A percentile compares a stretch with the other conserved stretches of the same genome.
phyloP scores from a whole-genome alignment of 2,329 filamentous ascomycete species.

The Paramyrothecium roridum region DNA sequence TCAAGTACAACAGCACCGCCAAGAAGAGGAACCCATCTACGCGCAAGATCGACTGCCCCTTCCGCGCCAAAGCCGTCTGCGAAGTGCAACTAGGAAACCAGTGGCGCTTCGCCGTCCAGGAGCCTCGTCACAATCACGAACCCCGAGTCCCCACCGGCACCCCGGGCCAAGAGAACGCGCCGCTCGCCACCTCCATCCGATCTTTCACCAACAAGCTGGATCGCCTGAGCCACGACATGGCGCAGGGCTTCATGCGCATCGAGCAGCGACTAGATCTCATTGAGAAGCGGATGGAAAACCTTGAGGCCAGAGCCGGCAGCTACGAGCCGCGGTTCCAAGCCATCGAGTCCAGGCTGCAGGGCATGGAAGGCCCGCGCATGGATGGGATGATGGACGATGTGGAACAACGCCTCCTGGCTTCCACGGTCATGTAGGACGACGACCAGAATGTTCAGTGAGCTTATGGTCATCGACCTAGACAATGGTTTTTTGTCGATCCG shows the following conservation, averaged over 20 bases:
- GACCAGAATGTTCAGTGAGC: conserved; percentile 7
- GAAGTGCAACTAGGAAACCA: conserved; percentile 61
- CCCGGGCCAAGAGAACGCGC: conserved; percentile 55
- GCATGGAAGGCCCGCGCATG: conserved; percentile 38
- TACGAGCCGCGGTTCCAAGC: conserved; percentile 44
- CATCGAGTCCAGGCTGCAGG: conserved; percentile 38
- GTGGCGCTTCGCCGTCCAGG: conserved; percentile 62
- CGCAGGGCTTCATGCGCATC: conserved; percentile 48
- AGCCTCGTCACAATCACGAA: conserved; percentile 60
- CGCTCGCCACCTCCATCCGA: conserved; percentile 54
- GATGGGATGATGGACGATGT: conserved; percentile 44
- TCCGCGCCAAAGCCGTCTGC: conserved; percentile 61
- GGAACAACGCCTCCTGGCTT: conserved; percentile 39
- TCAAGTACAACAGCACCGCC: conserved; percentile 63
- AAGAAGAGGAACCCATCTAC: conserved; percentile 64
- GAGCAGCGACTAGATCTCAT: conserved; percentile 48
- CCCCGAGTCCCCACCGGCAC: conserved; percentile 51
- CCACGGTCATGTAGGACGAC: conserved; percentile 37
- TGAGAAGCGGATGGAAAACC: conserved; percentile 51
- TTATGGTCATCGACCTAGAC: not conserved
- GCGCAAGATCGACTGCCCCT: conserved; percentile 62
- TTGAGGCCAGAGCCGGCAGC: conserved; percentile 42
- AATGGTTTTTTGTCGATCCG: not conserved
- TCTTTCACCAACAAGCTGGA: conserved; percentile 59
- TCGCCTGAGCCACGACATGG: conserved; percentile 54